Evolutionary conservation across 805 yeast species (phyloP).

Genomic region (Pichia ethanolica): DNA sequence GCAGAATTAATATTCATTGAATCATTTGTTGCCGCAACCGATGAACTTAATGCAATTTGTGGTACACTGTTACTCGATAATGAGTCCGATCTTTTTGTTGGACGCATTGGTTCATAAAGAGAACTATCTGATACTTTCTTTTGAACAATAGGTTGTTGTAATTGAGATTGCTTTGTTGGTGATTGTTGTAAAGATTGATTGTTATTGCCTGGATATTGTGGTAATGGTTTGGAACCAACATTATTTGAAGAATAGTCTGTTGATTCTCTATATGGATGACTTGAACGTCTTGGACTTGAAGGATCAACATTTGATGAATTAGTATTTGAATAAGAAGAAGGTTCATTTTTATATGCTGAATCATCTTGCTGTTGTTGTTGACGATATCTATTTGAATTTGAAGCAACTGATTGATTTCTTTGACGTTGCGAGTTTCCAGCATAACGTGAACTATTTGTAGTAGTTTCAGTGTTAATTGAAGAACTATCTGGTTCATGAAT

Average conservation of each 20-base stretch:
- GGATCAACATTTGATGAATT: neutral
- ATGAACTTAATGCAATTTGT: neutral
- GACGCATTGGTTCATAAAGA: slow-evolving; percentile 22
- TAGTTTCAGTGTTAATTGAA: slow-evolving; percentile 20
- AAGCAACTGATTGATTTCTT: slow-evolving; percentile 10
- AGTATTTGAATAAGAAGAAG: neutral
- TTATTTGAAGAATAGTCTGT: neutral
- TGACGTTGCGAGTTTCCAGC: slow-evolving; percentile 2
- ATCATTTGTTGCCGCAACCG: neutral
- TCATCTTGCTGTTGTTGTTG: neutral
- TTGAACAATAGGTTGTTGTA: neutral
- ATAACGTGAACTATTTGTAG: slow-evolving; percentile 3
- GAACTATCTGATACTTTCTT: slow-evolving; percentile 5
- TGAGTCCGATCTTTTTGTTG: slow-evolving; percentile 25
- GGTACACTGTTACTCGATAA: slow-evolving; percentile 11
- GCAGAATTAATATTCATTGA: neutral
- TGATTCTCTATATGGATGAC: neutral
- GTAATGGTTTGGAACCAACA: slow-evolving; percentile 1
- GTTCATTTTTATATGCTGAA: neutral
- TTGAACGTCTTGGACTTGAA: neutral
- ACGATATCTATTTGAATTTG: neutral
- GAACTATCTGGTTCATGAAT: slow-evolving; percentile 29
- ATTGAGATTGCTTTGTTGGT: neutral
- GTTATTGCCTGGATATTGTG: neutral
- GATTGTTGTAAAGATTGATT: neutral